A percentile compares a stretch with the other conserved stretches of the same genome.
Evolutionary conservation across 306 rosid species (phyloP).

Genomic region (Trifolium repens): DNA sequence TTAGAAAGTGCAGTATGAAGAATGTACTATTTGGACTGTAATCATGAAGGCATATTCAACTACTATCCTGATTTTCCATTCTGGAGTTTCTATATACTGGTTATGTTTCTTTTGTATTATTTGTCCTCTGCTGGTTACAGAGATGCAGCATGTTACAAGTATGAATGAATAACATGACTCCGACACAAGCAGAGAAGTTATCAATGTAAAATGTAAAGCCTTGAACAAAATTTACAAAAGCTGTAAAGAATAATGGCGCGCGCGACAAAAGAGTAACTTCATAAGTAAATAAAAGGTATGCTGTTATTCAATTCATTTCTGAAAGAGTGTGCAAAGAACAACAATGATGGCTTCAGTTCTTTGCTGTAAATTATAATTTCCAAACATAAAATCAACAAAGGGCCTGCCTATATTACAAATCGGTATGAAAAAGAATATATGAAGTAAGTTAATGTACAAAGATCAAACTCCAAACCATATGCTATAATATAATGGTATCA

Average conservation of each 20-base stretch:
- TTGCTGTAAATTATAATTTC: conserved; percentile 38
- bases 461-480: conserved; percentile 39
- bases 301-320: conserved; percentile 34
- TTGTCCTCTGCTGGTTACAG: no score
- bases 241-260: conserved; percentile 35
- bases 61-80: no score
- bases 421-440: conserved; percentile 43
- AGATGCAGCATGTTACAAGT: not conserved
- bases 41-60: no score
- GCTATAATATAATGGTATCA: conserved; percentile 34
- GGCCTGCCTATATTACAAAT: conserved; percentile 48
- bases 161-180: not conserved
- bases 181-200: conserved; percentile 30
- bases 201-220: conserved; percentile 35
- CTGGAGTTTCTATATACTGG: no score
- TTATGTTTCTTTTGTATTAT: no score
- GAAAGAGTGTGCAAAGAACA: not conserved
- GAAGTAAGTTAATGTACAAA: conserved; percentile 41
- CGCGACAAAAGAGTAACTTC: conserved; percentile 39
- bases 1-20: no score
- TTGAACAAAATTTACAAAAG: conserved; percentile 45
- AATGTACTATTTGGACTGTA: no score
- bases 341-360: conserved; percentile 31
- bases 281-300: conserved; percentile 43
- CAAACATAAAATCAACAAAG: conserved; percentile 45